A percentile compares a stretch with the other conserved stretches of the same genome.
phyloP scores from a whole-genome alignment of 352 stramenopile species.

The Phytophthora colocasiae region DNA sequence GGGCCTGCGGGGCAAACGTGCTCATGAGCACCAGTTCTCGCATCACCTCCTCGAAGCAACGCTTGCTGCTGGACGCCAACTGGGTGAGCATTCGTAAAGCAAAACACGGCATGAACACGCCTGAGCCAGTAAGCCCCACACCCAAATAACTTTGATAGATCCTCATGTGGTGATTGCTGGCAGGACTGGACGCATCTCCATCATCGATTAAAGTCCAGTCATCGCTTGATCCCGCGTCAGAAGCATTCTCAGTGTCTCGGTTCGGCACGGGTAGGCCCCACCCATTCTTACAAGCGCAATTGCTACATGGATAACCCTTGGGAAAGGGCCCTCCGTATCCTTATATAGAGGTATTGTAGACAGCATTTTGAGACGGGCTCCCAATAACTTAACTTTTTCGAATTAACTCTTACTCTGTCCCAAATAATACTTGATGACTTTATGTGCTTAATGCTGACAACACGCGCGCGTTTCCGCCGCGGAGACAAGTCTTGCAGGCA shows the following conservation, averaged over 20 bases:
- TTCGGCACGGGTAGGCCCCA: conserved; percentile 44
- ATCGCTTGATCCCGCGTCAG: conserved; percentile 17
- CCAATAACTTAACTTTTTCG: too few relatives aligned
- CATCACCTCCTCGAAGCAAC: conserved; percentile 81
- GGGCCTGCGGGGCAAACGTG: conserved; percentile 55
- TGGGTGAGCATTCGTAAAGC: conserved; percentile 85
- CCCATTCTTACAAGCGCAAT: too few relatives aligned
- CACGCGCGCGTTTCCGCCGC: too few relatives aligned
- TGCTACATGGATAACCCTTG: too few relatives aligned
- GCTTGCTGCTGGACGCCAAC: conserved; percentile 71
- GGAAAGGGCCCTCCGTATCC: too few relatives aligned
- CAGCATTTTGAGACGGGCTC: too few relatives aligned
- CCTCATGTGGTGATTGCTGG: conserved; percentile 71
- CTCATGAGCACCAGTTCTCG: conserved; percentile 77
- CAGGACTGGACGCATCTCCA: conserved; percentile 48
- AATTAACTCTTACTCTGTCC: too few relatives aligned
- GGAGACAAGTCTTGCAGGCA: too few relatives aligned
- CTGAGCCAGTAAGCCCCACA: conserved; percentile 64
- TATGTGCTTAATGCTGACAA: too few relatives aligned
- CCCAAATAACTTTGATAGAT: conserved; percentile 87
- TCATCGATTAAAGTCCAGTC: conserved; percentile 39
- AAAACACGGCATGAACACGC: conserved; percentile 76
- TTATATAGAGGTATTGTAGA: too few relatives aligned
- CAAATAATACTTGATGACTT: too few relatives aligned
- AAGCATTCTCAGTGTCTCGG: conserved; percentile 15